Conservation (phyloP, 345 rosid species). For the Chamaenerion angustifolium region DNA sequence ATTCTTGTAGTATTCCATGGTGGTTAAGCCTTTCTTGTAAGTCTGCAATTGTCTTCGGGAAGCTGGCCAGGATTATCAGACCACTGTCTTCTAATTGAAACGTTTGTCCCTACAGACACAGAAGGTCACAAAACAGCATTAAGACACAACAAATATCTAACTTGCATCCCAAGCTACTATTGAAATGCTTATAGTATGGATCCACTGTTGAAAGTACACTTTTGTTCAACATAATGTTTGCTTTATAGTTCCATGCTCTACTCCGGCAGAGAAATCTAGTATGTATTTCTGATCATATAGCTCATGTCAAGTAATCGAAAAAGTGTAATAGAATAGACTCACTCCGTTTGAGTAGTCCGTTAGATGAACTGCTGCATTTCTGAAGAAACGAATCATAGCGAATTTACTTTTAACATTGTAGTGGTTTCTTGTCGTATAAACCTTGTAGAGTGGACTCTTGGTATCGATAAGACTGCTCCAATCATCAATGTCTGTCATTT, state of each 20-base stretch:
- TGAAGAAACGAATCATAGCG: background rate
- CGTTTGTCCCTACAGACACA: background rate
- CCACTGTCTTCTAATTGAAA: background rate
- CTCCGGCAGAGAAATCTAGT: background rate
- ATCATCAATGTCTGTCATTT: background rate
- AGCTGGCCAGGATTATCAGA: background rate
- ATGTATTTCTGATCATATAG: background rate
- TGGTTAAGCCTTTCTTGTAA: background rate
- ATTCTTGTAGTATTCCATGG: conserved; percentile 2
- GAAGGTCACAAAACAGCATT: no score
- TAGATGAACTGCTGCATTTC: conserved; percentile 2
- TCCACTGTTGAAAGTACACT: no score
- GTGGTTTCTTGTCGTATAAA: background rate
- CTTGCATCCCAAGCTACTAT: background rate
- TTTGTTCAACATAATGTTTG: no score
- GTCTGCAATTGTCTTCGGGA: background rate
- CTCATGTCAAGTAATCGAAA: background rate
- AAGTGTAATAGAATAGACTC: background rate
- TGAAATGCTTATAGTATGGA: background rate
- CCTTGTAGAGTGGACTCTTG: background rate
- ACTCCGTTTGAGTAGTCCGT: background rate
- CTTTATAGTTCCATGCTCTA: no score
- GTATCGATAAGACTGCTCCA: background rate
- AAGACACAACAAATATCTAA: background rate
- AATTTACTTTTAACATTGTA: background rate